A percentile compares a stretch with the other conserved stretches of the same genome.
Evolutionary conservation across 768 basidiomycete genomes (phyloP).

Genomic region (Phanerochaete carnosa): DNA sequence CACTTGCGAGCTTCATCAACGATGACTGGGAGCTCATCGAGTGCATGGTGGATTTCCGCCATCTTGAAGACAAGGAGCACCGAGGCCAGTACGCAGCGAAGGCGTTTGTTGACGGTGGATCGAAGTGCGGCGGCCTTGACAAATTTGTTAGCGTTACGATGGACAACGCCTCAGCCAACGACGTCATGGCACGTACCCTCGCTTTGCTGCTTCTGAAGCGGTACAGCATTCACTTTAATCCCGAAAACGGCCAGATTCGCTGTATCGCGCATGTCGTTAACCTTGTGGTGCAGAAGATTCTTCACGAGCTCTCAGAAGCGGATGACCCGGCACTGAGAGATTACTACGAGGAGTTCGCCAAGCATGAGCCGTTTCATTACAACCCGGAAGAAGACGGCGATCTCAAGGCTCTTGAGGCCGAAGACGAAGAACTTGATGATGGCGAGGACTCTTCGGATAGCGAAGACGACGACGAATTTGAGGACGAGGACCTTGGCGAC

Average conservation of each 20-base stretch:
- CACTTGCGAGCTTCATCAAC: constrained; percentile 17
- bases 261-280: constrained; percentile 35
- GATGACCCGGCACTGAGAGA: constrained; percentile 25
- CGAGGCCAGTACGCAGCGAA: constrained; percentile 28
- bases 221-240: constrained; percentile 20
- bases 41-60: constrained; percentile 16
- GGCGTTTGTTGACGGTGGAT: constrained; percentile 25
- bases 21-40: constrained; percentile 19
- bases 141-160: constrained; percentile 31
- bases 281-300: constrained; percentile 33
- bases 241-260: constrained; percentile 30
- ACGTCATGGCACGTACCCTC: constrained; percentile 27
- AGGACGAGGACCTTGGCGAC: background rate
- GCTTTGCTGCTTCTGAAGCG: constrained; percentile 16
- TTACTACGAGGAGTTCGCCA: constrained; percentile 25
- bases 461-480: background rate
- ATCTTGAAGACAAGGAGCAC: constrained; percentile 18
- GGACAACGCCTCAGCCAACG: constrained; percentile 33
- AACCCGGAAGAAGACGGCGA: constrained; percentile 24
- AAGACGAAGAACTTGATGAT: background rate
- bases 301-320: constrained; percentile 22
- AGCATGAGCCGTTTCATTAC: constrained; percentile 30
- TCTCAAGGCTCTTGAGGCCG: background rate
- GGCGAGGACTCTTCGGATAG: background rate
- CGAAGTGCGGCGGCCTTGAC: constrained; percentile 23